A percentile compares a stretch with the other conserved stretches of the same genome.
Conservation (phyloP, 768 basidiomycete genomes). For the Mrakia blollopis region DNA sequence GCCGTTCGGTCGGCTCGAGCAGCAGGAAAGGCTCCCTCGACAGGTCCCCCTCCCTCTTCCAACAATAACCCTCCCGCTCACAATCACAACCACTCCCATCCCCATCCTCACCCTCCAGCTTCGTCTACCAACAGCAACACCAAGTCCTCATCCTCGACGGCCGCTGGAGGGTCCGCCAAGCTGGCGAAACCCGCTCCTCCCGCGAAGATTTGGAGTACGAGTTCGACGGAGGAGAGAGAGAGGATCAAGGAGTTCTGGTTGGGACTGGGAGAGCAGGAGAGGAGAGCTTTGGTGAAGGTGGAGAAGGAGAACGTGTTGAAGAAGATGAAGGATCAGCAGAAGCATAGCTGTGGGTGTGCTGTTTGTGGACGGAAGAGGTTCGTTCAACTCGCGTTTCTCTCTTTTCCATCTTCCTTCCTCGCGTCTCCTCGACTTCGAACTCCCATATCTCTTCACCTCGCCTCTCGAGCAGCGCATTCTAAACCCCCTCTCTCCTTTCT, state of each 20-base stretch:
- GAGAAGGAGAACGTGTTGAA: constrained; percentile 95
- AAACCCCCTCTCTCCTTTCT: not conserved
- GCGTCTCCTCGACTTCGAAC: not conserved
- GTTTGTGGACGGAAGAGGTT: constrained; percentile 96
- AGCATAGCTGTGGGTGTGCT: constrained; percentile 90
- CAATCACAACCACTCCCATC: constrained; percentile 41
- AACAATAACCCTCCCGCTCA: constrained; percentile 33
- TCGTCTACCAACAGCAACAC: constrained; percentile 38
- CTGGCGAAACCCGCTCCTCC: constrained; percentile 38
- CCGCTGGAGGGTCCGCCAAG: constrained; percentile 39
- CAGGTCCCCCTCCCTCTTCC: constrained; percentile 34
- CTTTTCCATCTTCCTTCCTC: not conserved
- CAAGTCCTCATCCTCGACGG: constrained; percentile 51
- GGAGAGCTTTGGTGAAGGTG: constrained; percentile 85
- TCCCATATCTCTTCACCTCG: not conserved
- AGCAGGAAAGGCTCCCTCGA: constrained; percentile 46
- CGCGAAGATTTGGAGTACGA: constrained; percentile 88
- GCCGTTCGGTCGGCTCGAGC: constrained; percentile 44
- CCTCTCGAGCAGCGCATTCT: not conserved
- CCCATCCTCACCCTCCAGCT: constrained; percentile 33
- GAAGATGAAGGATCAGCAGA: constrained; percentile 99
- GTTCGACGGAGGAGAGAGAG: constrained; percentile 85
- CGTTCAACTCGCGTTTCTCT: constrained; percentile 43
- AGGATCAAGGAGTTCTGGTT: constrained; percentile 99
- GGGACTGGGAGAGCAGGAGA: constrained; percentile 81